Evolutionary conservation across 2,329 filamentous ascomycete species (phyloP).

Genomic region (Aquanectria penicillioides): DNA sequence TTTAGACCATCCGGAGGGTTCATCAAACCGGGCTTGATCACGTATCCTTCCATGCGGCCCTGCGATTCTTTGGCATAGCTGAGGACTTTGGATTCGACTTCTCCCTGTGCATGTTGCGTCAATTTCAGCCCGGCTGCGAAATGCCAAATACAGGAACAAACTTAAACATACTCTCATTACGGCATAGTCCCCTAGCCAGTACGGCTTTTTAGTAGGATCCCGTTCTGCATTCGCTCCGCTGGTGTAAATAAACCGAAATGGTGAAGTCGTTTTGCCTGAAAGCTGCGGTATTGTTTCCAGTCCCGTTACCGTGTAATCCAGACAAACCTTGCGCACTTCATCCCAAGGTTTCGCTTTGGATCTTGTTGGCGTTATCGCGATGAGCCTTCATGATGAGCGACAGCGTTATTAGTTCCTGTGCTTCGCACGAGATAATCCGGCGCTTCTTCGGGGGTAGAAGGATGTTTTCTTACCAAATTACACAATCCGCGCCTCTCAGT

Average conservation of each 20-base stretch:
- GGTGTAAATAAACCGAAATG: conserved; percentile 60
- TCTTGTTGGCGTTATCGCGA: conserved; percentile 55
- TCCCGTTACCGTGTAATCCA: conserved; percentile 44
- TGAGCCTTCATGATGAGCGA: conserved; percentile 28
- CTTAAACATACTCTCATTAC: conserved; percentile 56
- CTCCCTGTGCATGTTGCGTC: conserved; percentile 49
- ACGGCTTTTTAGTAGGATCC: conserved; percentile 56
- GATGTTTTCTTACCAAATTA: conserved; percentile 50
- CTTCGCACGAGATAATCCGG: neutral
- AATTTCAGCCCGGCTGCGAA: neutral
- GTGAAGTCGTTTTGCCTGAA: conserved; percentile 34
- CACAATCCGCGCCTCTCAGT: conserved; percentile 53
- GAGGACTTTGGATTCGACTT: conserved; percentile 56
- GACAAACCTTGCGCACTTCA: conserved; percentile 52
- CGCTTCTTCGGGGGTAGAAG: neutral
- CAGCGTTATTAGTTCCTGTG: neutral
- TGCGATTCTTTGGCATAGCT: conserved; percentile 51
- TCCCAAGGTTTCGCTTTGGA: conserved; percentile 44
- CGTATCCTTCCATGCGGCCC: conserved; percentile 49
- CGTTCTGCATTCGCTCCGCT: conserved; percentile 57
- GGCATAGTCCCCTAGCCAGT: conserved; percentile 51
- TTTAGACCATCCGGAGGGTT: conserved; percentile 10
- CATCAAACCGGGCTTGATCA: conserved; percentile 57
- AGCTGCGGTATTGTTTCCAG: conserved; percentile 49
- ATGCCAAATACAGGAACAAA: neutral